These are phyloP conservation scores for Lentinula lateritia DNA, from an alignment of 768 basidiomycete species.

Conservation along the genomic window DNA sequence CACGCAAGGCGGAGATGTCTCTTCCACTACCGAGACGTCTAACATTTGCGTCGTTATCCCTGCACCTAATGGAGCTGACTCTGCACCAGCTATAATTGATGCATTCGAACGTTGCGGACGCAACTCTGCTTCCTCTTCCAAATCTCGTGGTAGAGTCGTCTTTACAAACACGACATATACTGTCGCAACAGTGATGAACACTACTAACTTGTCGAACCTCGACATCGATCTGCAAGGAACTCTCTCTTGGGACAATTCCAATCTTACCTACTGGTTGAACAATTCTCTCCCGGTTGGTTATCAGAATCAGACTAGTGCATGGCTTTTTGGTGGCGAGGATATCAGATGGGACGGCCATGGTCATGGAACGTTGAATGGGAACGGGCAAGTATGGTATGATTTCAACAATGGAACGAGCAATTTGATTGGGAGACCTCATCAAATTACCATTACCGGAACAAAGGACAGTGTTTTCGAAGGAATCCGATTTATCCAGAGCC, in stretches of 20 bases:
- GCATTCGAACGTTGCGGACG: conserved; percentile 14
- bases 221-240: conserved; percentile 28
- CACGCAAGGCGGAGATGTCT: background rate
- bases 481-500: conserved; percentile 2
- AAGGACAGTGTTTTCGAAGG: conserved; percentile 1
- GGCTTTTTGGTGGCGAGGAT: conserved; percentile 29
- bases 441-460: conserved; percentile 2
- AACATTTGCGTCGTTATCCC: conserved; percentile 15
- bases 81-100: conserved; percentile 19
- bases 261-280: conserved; percentile 31
- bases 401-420: background rate
- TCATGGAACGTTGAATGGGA: conserved; percentile 33
- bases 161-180: conserved; percentile 28
- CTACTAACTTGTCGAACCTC: conserved; percentile 25
- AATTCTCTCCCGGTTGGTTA: conserved; percentile 28
- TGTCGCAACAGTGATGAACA: conserved; percentile 25
- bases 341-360: conserved; percentile 25
- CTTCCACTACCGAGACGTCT: background rate
- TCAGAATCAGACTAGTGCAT: conserved; percentile 31
- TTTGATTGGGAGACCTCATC: background rate
- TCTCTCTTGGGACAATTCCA: conserved; percentile 24
- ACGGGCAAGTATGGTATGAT: conserved; percentile 33
- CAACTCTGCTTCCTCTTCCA: background rate
- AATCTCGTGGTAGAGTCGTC: conserved; percentile 14
- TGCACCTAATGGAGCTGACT: conserved; percentile 16